These are phyloP conservation scores for Monascus purpureus DNA, from an alignment of 495 filamentous ascomycete species.

Conservation along the genomic window DNA sequence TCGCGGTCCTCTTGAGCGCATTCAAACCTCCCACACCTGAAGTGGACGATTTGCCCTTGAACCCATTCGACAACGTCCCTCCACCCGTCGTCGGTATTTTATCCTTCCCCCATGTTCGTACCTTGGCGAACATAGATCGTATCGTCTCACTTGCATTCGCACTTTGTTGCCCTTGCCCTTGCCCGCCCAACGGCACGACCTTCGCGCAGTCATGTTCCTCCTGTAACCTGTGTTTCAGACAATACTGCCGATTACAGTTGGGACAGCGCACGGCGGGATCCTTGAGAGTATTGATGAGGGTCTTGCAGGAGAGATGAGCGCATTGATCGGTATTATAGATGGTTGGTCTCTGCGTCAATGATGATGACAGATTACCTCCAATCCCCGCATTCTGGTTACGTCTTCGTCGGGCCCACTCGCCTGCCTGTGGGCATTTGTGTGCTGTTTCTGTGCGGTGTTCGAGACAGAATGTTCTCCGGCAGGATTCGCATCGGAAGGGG, in stretches of 20 bases:
- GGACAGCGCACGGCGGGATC: constrained; percentile 69
- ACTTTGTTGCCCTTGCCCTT: constrained; percentile 14
- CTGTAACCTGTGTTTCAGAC: constrained; percentile 74
- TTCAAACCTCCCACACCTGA: constrained; percentile 51
- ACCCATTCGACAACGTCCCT: constrained; percentile 29
- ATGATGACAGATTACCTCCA: constrained; percentile 8
- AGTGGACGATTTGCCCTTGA: constrained; percentile 20
- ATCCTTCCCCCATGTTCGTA: constrained; percentile 54
- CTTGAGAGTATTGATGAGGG: constrained; percentile 64
- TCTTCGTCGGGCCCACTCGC: constrained; percentile 69
- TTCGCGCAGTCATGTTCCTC: constrained; percentile 82
- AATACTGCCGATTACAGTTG: constrained; percentile 74
- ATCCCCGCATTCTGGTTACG: constrained; percentile 18
- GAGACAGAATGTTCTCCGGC: constrained; percentile 74
- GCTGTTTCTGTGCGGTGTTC: constrained; percentile 83
- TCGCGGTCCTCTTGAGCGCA: constrained; percentile 67
- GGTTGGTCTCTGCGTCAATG: constrained; percentile 30
- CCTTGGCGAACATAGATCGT: constrained; percentile 45
- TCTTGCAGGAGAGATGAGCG: constrained; percentile 64
- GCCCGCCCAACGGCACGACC: constrained; percentile 51
- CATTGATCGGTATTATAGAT: constrained; percentile 58
- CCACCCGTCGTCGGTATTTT: constrained; percentile 36
- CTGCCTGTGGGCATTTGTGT: constrained; percentile 67
- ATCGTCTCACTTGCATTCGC: constrained; percentile 30
- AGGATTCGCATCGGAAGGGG: constrained; percentile 88